Conservation (phyloP, 2,329 filamentous ascomycete species). For the Phaeosphaeriaceae sp. region DNA sequence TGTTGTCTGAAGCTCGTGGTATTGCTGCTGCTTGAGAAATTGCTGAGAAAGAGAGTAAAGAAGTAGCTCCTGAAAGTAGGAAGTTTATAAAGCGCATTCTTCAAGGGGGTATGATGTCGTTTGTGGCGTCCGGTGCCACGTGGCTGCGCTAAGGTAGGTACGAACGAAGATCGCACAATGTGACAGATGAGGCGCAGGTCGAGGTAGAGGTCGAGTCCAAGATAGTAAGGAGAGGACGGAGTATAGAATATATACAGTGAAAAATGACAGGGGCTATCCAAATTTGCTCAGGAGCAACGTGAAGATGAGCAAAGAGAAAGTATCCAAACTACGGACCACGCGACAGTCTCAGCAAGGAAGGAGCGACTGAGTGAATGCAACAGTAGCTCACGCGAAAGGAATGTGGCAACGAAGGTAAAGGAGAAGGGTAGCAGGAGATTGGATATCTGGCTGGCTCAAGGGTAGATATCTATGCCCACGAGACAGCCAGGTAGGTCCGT, state of each 20-base stretch:
- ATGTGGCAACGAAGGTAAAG: constrained; percentile 32
- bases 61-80: constrained; percentile 27
- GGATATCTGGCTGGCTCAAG: constrained; percentile 8
- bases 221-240: not conserved
- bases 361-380: constrained; percentile 30
- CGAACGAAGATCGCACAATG: constrained; percentile 12
- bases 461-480: constrained; percentile 23
- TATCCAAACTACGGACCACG: constrained; percentile 10
- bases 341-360: constrained; percentile 9
- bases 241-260: constrained; percentile 3
- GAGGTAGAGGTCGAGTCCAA: not conserved
- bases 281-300: not conserved
- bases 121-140: constrained; percentile 26
- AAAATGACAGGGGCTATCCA: not conserved
- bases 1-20: constrained; percentile 3
- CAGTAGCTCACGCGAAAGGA: constrained; percentile 24
- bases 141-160: constrained; percentile 28
- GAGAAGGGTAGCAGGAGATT: constrained; percentile 14
- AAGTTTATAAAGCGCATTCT: constrained; percentile 29
- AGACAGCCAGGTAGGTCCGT: constrained; percentile 5
- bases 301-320: constrained; percentile 6
- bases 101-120: constrained; percentile 28
- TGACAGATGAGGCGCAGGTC: constrained; percentile 4
- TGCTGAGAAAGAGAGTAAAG: constrained; percentile 26
- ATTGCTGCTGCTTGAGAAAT: constrained; percentile 19